These are phyloP conservation scores for Apophysomyces ossiformis DNA, from an alignment of 371 early-diverging fungal species.

Conservation along the genomic window DNA sequence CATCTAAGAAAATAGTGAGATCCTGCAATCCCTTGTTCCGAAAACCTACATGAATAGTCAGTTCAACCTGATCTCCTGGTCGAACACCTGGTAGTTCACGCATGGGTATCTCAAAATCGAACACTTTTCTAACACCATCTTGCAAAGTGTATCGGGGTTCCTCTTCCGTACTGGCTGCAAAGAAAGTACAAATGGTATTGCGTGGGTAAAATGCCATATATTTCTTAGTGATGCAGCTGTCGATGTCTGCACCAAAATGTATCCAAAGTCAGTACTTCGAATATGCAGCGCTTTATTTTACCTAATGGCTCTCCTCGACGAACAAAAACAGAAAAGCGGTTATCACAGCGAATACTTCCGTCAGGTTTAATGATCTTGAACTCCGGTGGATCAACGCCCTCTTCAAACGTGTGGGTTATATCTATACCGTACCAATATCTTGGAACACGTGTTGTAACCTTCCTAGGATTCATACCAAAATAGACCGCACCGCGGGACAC, in stretches of 20 bases:
- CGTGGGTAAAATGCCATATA: constrained; percentile 62
- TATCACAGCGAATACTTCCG: constrained; percentile 48
- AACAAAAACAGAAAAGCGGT: constrained; percentile 50
- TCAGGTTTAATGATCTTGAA: constrained; percentile 45
- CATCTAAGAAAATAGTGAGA: constrained; percentile 36
- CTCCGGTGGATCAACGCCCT: constrained; percentile 45
- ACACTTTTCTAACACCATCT: constrained; percentile 55
- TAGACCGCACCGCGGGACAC: constrained; percentile 54
- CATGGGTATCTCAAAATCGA: constrained; percentile 67
- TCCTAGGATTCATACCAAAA: constrained; percentile 47
- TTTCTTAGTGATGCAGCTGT: constrained; percentile 57
- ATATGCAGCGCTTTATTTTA: constrained; percentile 9
- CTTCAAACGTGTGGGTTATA: constrained; percentile 47
- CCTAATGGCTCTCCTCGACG: constrained; percentile 49
- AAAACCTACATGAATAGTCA: constrained; percentile 34
- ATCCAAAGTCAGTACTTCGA: neutral
- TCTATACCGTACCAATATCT: constrained; percentile 56
- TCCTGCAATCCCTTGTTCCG: neutral
- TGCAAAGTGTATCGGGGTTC: constrained; percentile 62
- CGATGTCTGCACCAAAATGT: constrained; percentile 32
- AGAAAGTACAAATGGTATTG: constrained; percentile 59
- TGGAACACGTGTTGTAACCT: constrained; percentile 47
- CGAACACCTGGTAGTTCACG: constrained; percentile 48
- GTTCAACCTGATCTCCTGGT: constrained; percentile 43
- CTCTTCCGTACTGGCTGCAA: constrained; percentile 52